Evolutionary conservation across 129 eudicot species (phyloP).

Genomic region (Deinandra increscens): DNA sequence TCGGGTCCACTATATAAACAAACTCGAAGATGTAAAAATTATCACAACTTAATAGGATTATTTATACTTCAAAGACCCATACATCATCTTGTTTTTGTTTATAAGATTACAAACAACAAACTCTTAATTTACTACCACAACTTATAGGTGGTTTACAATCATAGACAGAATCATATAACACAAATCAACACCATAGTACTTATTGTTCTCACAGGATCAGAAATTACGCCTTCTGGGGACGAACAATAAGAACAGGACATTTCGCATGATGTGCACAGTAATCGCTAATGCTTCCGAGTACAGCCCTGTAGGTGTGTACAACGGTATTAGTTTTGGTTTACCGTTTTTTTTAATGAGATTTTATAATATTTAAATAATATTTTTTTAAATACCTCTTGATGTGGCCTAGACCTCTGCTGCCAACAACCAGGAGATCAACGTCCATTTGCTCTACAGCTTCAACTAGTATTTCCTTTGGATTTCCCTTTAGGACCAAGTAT

Average conservation of each 20-base stretch:
- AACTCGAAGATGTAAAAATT: no score
- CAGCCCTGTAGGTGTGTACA: conserved; percentile 41
- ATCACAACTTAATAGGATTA: no score
- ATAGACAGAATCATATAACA: conserved; percentile 18
- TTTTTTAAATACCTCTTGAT: conserved; percentile 55
- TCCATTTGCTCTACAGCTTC: conserved; percentile 45
- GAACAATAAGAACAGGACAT: conserved; percentile 57
- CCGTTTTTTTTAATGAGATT: neutral
- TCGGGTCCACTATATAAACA: no score
- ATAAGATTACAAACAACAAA: conserved; percentile 23
- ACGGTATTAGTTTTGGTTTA: neutral
- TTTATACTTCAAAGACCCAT: conserved; percentile 14
- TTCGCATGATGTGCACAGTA: conserved; percentile 63
- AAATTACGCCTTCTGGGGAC: conserved; percentile 37
- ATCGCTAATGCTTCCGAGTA: conserved; percentile 68
- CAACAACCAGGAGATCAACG: conserved; percentile 54
- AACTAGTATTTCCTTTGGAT: conserved; percentile 49
- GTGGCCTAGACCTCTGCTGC: conserved; percentile 56
- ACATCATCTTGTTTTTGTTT: conserved; percentile 4
- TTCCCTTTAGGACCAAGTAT: conserved; percentile 37
- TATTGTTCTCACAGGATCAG: neutral
- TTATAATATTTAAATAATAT: no score
- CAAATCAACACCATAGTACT: conserved; percentile 14
- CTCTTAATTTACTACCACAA: conserved; percentile 25
- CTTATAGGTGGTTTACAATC: conserved; percentile 25